These are phyloP conservation scores for Quercus engelmannii DNA, from an alignment of 306 rosid species.

Conservation along the genomic window DNA sequence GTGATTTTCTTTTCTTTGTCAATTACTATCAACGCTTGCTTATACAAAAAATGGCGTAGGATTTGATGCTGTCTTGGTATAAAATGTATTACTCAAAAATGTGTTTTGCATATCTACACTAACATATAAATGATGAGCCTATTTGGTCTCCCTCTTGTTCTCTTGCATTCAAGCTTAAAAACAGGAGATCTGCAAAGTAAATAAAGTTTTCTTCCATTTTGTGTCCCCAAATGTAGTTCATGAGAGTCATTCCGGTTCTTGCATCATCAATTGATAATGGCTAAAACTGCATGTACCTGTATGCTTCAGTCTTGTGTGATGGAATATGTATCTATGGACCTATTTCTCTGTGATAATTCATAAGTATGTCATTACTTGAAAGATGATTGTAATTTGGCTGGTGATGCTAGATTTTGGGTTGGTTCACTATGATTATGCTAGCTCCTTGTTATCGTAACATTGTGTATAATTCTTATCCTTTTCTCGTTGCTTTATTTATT, in stretches of 20 bases:
- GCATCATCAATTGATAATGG: not conserved
- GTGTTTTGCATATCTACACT: constrained; percentile 3
- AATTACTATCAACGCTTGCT: not conserved
- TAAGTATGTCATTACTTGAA: not conserved
- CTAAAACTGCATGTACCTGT: not conserved
- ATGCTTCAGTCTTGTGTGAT: not conserved
- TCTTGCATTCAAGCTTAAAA: not conserved
- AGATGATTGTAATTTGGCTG: not conserved
- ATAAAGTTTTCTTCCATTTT: not conserved
- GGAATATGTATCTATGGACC: not conserved
- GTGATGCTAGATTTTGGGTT: not conserved
- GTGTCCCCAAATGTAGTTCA: not conserved
- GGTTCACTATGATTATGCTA: not conserved
- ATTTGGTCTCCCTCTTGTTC: not conserved
- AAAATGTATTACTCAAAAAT: not conserved
- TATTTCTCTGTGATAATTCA: not conserved
- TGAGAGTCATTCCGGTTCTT: not conserved
- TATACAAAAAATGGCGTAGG: not conserved
- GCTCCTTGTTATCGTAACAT: not conserved
- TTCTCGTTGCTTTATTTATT: not conserved
- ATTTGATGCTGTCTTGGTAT: not conserved
- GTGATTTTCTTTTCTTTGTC: not conserved
- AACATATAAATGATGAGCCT: not conserved
- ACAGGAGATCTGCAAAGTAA: not conserved
- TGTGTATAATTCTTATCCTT: not conserved